Conservation (phyloP, 345 rosid genomes). For the Melaleuca quinquenervia region DNA sequence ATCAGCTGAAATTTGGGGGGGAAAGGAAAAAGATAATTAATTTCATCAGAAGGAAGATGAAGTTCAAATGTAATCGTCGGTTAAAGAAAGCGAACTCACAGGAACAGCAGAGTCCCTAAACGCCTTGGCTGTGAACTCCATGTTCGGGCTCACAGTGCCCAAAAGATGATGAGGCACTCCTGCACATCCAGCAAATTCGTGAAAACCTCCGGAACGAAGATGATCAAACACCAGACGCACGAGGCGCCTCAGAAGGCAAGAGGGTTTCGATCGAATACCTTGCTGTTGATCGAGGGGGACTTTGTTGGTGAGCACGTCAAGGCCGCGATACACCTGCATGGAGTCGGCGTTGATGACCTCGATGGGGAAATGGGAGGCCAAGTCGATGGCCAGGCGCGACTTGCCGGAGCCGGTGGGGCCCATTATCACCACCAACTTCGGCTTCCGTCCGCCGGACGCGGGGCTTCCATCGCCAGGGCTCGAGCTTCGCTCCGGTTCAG, state of each 20-base stretch:
- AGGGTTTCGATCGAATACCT: constrained; percentile 15
- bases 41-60: not conserved
- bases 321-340: constrained; percentile 86
- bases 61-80: not conserved
- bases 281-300: constrained; percentile 56
- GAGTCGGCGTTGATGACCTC: constrained; percentile 96
- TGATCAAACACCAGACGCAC: not conserved
- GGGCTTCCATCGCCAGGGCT: constrained; percentile 15
- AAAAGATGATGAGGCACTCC: constrained; percentile 87
- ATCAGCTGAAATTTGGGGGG: constrained; percentile 44
- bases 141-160: constrained; percentile 54
- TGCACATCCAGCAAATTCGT: constrained; percentile 3
- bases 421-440: constrained; percentile 68
- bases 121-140: constrained; percentile 69
- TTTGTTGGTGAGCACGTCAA: constrained; percentile 85
- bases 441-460: constrained; percentile 4
- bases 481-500: not conserved
- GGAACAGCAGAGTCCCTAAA: constrained; percentile 60
- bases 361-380: constrained; percentile 58
- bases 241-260: not conserved
- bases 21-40: not conserved
- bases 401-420: constrained; percentile 94
- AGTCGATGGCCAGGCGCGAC: constrained; percentile 75
- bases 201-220: not conserved
- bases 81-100: constrained; percentile 30